Evolutionary conservation across 1,139 yeast genomes (phyloP).

Genomic region (Starmera stellimalicola): DNA sequence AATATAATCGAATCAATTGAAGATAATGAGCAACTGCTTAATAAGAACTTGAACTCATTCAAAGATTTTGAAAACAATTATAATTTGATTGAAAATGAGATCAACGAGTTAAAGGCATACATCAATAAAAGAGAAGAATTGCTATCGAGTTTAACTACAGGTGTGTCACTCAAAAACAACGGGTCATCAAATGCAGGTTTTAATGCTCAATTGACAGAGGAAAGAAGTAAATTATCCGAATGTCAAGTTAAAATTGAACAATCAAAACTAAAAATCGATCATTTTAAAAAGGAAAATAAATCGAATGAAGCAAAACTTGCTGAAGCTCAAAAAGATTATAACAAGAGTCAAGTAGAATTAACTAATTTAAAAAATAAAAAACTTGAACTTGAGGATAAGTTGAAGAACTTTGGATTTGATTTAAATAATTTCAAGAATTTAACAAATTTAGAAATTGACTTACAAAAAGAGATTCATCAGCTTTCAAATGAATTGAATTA

Average conservation of each 20-base stretch:
- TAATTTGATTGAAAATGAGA: constrained; percentile 31
- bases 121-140: constrained; percentile 66
- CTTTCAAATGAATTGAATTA: constrained; percentile 44
- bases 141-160: constrained; percentile 77
- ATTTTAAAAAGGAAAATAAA: constrained; percentile 43
- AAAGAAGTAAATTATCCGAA: constrained; percentile 47
- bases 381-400: constrained; percentile 30
- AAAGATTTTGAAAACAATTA: constrained; percentile 30
- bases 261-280: constrained; percentile 47
- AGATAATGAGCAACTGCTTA: constrained; percentile 17
- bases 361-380: constrained; percentile 33
- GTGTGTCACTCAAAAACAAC: constrained; percentile 58
- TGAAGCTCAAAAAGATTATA: constrained; percentile 48
- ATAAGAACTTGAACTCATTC: constrained; percentile 18
- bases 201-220: constrained; percentile 59
- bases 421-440: constrained; percentile 37
- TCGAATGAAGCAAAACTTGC: constrained; percentile 43
- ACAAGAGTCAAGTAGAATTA: constrained; percentile 33
- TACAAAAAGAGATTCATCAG: constrained; percentile 30
- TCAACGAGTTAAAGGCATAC: constrained; percentile 38
- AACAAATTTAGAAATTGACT: constrained; percentile 31
- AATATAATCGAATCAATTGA: constrained; percentile 13
- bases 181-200: constrained; percentile 80
- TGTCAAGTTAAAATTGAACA: constrained; percentile 52
- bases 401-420: constrained; percentile 53